A percentile compares a stretch with the other conserved stretches of the same genome.
Conservation (phyloP, 331 rosid genomes). For the Dryas integrifolia region DNA sequence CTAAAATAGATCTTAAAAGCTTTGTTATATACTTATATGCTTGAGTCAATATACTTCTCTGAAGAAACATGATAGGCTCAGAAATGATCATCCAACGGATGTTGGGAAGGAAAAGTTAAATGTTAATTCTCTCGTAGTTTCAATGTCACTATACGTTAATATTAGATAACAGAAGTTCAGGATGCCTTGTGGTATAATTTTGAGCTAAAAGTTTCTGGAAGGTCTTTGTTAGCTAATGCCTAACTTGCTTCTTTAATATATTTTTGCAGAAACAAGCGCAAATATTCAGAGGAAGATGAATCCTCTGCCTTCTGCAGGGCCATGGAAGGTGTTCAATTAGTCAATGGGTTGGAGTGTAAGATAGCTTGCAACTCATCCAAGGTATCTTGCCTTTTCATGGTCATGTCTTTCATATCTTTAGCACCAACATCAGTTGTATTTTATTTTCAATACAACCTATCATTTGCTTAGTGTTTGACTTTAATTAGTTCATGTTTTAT, state of each 20-base stretch:
- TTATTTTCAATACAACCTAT: background rate
- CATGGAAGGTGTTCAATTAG: conserved; percentile 69
- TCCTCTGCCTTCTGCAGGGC: conserved; percentile 53
- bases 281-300: conserved; percentile 55
- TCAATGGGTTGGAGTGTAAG: conserved; percentile 97
- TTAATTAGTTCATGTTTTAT: background rate
- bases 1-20: background rate
- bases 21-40: background rate
- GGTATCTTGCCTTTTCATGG: conserved; percentile 46
- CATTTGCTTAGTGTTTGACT: background rate
- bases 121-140: background rate
- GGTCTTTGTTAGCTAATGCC: background rate
- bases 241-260: background rate
- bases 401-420: background rate
- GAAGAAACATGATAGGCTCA: background rate
- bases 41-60: background rate
- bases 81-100: background rate
- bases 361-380: conserved; percentile 89
- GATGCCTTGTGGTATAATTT: background rate
- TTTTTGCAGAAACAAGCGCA: conserved; percentile 65
- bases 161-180: background rate
- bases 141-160: background rate
- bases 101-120: background rate
- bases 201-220: background rate
- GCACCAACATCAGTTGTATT: background rate